A percentile compares a stretch with the other conserved stretches of the same genome.
Evolutionary conservation across 106 monocot species (phyloP).

Genomic region (Acorus calamus): DNA sequence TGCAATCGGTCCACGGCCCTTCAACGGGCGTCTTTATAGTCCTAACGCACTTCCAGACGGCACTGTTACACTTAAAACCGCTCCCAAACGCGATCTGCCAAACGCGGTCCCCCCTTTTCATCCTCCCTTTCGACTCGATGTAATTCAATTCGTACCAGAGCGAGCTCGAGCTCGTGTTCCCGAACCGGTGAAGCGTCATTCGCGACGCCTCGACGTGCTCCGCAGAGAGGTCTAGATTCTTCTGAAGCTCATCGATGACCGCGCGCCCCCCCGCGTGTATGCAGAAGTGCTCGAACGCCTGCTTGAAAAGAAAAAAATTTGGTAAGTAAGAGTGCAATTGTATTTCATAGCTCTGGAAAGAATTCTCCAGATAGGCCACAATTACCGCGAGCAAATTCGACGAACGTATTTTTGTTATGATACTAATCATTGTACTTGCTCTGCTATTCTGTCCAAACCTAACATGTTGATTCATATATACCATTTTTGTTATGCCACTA

Average conservation of each 20-base stretch:
- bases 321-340: no score
- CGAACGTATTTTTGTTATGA: no score
- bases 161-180: conserved; percentile 35
- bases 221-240: conserved; percentile 23
- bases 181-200: conserved; percentile 42
- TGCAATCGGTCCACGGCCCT: no score
- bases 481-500: no score
- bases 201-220: conserved; percentile 30
- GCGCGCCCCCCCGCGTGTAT: conserved; percentile 47
- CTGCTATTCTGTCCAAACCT: no score
- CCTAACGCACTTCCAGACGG: conserved; percentile 7
- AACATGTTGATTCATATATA: no score
- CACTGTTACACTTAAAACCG: conserved; percentile 43
- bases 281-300: conserved; percentile 53
- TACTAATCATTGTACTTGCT: no score
- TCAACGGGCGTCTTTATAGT: no score
- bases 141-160: conserved; percentile 37
- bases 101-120: conserved; percentile 21
- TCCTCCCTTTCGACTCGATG: conserved; percentile 30
- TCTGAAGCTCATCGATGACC: conserved; percentile 42
- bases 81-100: conserved; percentile 39
- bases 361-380: no score
- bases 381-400: no score
- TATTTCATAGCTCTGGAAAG: no score
- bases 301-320: no score